A percentile compares a stretch with the other conserved stretches of the same genome.
Conservation (phyloP, 1,284 basidiomycete genomes). For the Sanghuangporus sanghuang region DNA sequence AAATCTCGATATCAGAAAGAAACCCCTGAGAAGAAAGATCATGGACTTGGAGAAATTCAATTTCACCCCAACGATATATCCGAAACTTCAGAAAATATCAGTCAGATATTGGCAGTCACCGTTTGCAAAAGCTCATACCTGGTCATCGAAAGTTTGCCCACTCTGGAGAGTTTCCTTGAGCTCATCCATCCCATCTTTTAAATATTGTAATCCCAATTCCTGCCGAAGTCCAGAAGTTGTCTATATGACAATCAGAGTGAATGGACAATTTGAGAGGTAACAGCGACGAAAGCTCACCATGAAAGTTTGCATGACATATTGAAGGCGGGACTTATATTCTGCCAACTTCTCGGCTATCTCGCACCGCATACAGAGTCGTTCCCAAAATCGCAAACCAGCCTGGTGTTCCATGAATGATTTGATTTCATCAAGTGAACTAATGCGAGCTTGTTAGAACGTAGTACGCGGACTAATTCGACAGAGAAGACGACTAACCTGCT, state of each 20-base stretch:
- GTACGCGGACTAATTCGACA: background rate
- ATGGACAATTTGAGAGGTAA: background rate
- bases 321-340: background rate
- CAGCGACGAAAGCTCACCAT: background rate
- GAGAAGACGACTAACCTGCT: background rate
- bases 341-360: background rate
- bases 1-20: slow-evolving; percentile 3
- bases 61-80: slow-evolving; percentile 8
- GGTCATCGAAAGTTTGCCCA: background rate
- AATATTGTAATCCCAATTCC: background rate
- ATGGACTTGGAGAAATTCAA: background rate
- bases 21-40: background rate
- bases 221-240: slow-evolving; percentile 1
- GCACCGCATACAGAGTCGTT: background rate
- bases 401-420: background rate
- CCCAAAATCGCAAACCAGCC: background rate
- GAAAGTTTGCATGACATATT: slow-evolving; percentile 5
- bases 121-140: background rate
- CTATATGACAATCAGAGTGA: background rate
- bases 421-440: slow-evolving; percentile 4
- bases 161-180: background rate
- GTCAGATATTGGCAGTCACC: background rate
- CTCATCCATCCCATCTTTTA: slow-evolving; percentile 4
- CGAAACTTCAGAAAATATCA: background rate
- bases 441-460: background rate